Percentiles rank a stretch among this genome's conserved stretches.
phyloP scores from a whole-genome alignment of 768 basidiomycete species.

The Daedalea quercina region DNA sequence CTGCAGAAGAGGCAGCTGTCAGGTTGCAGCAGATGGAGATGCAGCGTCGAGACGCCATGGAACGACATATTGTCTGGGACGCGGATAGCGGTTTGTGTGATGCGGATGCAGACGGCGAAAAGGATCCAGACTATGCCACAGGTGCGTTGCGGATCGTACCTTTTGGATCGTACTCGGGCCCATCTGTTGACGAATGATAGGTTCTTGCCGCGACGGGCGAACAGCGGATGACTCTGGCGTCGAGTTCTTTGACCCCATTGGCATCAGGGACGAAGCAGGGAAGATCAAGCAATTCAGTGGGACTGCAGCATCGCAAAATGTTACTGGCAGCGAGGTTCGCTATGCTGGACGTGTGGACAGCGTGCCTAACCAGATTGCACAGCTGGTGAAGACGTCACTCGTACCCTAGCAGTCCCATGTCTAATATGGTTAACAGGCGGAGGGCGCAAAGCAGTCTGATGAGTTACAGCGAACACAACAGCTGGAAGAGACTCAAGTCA shows the following conservation, averaged over 20 bases:
- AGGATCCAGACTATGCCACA: slow-evolving; percentile 39
- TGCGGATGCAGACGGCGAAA: slow-evolving; percentile 54
- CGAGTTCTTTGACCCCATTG: slow-evolving; percentile 38
- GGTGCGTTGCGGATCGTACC: slow-evolving; percentile 4
- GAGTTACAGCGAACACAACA: slow-evolving; percentile 41
- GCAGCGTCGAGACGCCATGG: slow-evolving; percentile 55
- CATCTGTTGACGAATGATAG: slow-evolving; percentile 10
- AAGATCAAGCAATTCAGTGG: slow-evolving; percentile 37
- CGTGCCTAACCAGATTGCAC: slow-evolving; percentile 47
- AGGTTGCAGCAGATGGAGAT: slow-evolving; percentile 49
- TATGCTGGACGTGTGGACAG: slow-evolving; percentile 45
- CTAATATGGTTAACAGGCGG: no score
- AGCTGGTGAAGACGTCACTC: no score
- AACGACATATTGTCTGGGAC: slow-evolving; percentile 63
- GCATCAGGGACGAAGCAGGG: slow-evolving; percentile 52
- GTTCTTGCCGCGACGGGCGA: not conserved
- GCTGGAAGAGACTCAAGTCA: slow-evolving; percentile 29
- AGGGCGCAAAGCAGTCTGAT: not conserved
- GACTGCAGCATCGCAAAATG: slow-evolving; percentile 16
- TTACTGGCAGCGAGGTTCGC: slow-evolving; percentile 27
- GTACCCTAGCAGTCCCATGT: no score
- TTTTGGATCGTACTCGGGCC: slow-evolving; percentile 20
- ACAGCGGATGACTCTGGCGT: slow-evolving; percentile 1
- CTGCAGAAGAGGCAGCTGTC: slow-evolving; percentile 48
- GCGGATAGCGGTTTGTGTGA: slow-evolving; percentile 40